Conservation (phyloP, 352 stramenopile species). For the Globisporangium viniferum region DNA sequence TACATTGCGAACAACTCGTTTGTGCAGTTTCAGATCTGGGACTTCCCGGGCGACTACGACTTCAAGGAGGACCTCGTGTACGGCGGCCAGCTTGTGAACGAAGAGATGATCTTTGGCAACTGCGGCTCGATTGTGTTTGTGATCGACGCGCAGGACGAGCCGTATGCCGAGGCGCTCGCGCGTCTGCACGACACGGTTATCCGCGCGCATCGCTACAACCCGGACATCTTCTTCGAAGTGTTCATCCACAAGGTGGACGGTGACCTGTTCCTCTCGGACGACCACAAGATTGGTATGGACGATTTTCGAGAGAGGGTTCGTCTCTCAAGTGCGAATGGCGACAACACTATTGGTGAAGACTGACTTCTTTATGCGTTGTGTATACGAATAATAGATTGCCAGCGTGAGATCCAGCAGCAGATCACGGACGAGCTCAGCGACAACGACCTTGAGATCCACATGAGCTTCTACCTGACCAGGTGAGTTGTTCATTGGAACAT, state of each 20-base stretch:
- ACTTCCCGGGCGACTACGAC: conserved; percentile 96
- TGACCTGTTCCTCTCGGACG: conserved; percentile 97
- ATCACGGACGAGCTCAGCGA: conserved; percentile 96
- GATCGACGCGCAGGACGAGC: conserved; percentile 96
- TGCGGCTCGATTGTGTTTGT: conserved; percentile 96
- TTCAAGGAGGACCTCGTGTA: conserved; percentile 91
- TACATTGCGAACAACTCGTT: conserved; percentile 98
- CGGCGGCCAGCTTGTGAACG: conserved; percentile 83
- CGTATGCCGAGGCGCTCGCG: conserved; percentile 83
- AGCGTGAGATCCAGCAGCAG: conserved; percentile 96
- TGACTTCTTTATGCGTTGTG: neutral
- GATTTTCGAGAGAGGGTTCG: neutral
- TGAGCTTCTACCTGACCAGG: conserved; percentile 90
- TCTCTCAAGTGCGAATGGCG: no score
- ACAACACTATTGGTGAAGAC: neutral
- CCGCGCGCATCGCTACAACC: conserved; percentile 90
- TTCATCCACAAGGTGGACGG: conserved; percentile 99
- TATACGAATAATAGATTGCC: conserved; percentile 81
- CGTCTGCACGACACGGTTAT: conserved; percentile 88
- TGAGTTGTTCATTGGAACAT: neutral
- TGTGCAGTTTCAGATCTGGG: conserved; percentile 98
- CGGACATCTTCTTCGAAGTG: conserved; percentile 96
- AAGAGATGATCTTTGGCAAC: conserved; percentile 91
- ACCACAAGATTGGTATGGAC: conserved; percentile 94
- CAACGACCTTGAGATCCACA: conserved; percentile 90